Evolutionary conservation across 1,139 yeast species (phyloP).

Genomic region (Blastobotrys elegans): DNA sequence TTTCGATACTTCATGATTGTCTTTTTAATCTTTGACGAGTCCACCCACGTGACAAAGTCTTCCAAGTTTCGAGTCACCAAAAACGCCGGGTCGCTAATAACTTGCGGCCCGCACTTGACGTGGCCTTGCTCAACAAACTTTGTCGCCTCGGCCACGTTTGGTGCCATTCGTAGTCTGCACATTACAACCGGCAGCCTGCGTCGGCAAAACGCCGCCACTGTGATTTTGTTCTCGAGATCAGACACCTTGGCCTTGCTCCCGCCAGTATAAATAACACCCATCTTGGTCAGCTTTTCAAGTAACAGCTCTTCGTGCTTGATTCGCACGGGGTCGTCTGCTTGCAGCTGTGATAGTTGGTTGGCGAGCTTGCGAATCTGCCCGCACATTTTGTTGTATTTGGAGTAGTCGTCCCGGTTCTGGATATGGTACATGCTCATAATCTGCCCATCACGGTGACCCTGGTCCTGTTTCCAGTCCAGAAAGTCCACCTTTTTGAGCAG

Average conservation of each 20-base stretch:
- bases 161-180: conserved; percentile 94
- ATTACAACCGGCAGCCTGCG: conserved; percentile 91
- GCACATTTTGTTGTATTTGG: conserved; percentile 84
- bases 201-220: conserved; percentile 89
- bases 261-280: conserved; percentile 61
- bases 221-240: conserved; percentile 82
- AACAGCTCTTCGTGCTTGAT: conserved; percentile 81
- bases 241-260: conserved; percentile 86
- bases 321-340: conserved; percentile 81
- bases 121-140: conserved; percentile 95
- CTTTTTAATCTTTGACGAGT: conserved; percentile 85
- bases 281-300: conserved; percentile 76
- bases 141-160: conserved; percentile 81
- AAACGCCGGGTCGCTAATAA: conserved; percentile 93
- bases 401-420: conserved; percentile 93
- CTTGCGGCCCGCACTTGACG: conserved; percentile 94
- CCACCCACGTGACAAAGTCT: conserved; percentile 97
- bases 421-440: conserved; percentile 93
- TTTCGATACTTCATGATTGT: conserved; percentile 86
- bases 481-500: conserved; percentile 93
- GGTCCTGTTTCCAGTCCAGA: conserved; percentile 96
- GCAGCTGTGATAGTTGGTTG: conserved; percentile 73
- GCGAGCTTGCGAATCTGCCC: conserved; percentile 88
- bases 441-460: conserved; percentile 89
- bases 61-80: conserved; percentile 85